Base-by-base conservation (phyloP, 768 basidiomycete species). In the Lepiota subincarnata region DNA sequence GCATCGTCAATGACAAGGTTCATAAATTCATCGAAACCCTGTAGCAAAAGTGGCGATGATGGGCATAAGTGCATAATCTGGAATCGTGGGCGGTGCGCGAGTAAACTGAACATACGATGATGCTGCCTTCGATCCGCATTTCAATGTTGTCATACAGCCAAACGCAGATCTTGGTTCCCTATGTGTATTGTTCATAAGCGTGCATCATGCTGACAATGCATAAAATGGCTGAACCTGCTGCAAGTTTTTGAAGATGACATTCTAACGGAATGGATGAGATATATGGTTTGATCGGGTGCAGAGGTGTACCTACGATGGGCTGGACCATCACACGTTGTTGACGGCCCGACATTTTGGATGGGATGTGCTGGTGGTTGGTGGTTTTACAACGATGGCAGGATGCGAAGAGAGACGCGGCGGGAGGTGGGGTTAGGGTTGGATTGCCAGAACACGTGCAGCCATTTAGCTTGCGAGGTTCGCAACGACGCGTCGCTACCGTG, bases 21-120 rank as follows among this genome's bases (percentile, higher is more conserved):
- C 96, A 99, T 99, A 73, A 98, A 99, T 69, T 99, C 96, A 66
- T 99, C 96, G 62, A 99, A 99, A 37, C 96, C 95, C 96, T 98
- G 65, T n/a, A 37, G 56, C 50, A 44, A 40, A 31, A 31, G 31
- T 31, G 31, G 31, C 10, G 10, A 8, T 31, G 31, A 11, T 22
- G 22, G 31, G 42, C 51, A 41, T 38, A 55, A 53, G 50, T 60
- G 54, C 47, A 35, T 41, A 54, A 12, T 45, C 39, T 22, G 24
- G 14, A 20, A 28, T 28, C 26, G 26, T 36, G 52, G 49, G 36
- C 41, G 48, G 41, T 50, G 42, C 49, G 55, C 22, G 43, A 44
- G 28, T 19, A 39, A 55, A 50, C 28, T 48, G 22, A 53, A 86
- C 91, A 71, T 72, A 98, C 96, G 73, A 92, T 87, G 70, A 99